These are phyloP conservation scores for Lathyrus tuberosus DNA, from an alignment of 306 rosid species.

Conservation along the genomic window DNA sequence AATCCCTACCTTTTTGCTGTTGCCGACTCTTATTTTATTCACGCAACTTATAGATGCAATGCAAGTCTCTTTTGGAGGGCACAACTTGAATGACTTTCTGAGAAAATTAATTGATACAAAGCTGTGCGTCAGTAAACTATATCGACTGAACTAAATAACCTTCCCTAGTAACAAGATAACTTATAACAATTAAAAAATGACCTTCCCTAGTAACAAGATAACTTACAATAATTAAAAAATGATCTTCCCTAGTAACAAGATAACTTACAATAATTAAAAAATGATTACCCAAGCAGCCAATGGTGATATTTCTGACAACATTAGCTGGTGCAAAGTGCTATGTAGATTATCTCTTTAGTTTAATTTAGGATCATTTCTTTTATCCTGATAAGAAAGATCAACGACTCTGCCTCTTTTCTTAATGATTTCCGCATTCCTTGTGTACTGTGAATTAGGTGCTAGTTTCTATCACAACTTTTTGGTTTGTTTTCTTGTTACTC, in stretches of 20 bases:
- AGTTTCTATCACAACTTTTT: constrained; percentile 11
- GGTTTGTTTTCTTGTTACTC: constrained; percentile 25
- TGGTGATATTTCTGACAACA: background rate
- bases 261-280: background rate
- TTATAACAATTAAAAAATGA: too few species aligned
- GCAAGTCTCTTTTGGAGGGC: constrained; percentile 25
- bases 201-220: background rate
- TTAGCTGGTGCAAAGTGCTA: constrained; percentile 26
- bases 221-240: background rate
- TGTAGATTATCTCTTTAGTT: constrained; percentile 3
- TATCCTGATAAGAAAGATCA: constrained; percentile 26
- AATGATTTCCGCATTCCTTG: constrained; percentile 33
- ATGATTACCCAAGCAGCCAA: background rate
- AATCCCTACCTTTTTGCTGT: constrained; percentile 17
- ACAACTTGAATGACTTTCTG: constrained; percentile 1
- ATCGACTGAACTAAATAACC: background rate
- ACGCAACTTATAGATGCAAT: constrained; percentile 1
- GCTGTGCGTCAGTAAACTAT: constrained; percentile 12
- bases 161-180: too few species aligned
- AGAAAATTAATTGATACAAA: background rate
- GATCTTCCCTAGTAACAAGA: background rate
- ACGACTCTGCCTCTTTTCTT: background rate
- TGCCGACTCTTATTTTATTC: constrained; percentile 2
- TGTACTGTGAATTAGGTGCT: constrained; percentile 6
- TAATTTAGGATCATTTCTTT: constrained; percentile 23